Evolutionary conservation across 352 stramenopile species (phyloP).

Genomic region (Phytophthora constricta): DNA sequence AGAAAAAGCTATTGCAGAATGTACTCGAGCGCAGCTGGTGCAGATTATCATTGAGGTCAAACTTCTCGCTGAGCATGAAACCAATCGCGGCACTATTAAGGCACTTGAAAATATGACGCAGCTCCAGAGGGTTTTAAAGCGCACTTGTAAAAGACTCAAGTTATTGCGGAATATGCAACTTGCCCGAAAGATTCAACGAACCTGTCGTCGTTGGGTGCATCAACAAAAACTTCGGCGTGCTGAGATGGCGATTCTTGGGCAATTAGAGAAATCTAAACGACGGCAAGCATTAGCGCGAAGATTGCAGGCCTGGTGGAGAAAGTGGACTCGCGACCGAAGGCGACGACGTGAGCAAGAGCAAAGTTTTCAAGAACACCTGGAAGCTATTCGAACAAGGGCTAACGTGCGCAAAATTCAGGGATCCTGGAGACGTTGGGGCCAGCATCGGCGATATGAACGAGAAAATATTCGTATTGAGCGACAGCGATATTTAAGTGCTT

Average conservation of each 20-base stretch:
- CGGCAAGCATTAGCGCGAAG: constrained; percentile 19
- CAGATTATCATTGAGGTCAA: constrained; percentile 48
- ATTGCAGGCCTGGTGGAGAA: constrained; percentile 31
- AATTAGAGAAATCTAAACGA: constrained; percentile 13
- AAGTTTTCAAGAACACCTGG: constrained; percentile 8
- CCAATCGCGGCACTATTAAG: constrained; percentile 4
- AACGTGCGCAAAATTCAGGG: constrained; percentile 29
- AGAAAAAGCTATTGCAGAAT: constrained; percentile 29
- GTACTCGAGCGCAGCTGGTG: constrained; percentile 39
- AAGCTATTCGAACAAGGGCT: constrained; percentile 6
- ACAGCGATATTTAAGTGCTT: constrained; percentile 4
- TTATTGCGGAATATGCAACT: constrained; percentile 14
- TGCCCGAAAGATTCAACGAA: constrained; percentile 34
- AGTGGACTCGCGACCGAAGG: constrained; percentile 9
- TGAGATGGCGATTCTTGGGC: constrained; percentile 13
- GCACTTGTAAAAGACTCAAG: constrained; percentile 24
- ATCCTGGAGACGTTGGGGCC: constrained; percentile 15
- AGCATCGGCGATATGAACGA: neutral
- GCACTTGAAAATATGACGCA: constrained; percentile 16
- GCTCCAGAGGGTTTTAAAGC: constrained; percentile 7
- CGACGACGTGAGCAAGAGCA: constrained; percentile 18
- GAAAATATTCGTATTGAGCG: constrained; percentile 6
- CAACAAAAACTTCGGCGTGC: constrained; percentile 17
- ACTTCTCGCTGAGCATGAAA: constrained; percentile 34
- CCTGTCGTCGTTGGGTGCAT: constrained; percentile 23